phyloP scores from a whole-genome alignment of 768 basidiomycete genomes.

The Hericium erinaceus region DNA sequence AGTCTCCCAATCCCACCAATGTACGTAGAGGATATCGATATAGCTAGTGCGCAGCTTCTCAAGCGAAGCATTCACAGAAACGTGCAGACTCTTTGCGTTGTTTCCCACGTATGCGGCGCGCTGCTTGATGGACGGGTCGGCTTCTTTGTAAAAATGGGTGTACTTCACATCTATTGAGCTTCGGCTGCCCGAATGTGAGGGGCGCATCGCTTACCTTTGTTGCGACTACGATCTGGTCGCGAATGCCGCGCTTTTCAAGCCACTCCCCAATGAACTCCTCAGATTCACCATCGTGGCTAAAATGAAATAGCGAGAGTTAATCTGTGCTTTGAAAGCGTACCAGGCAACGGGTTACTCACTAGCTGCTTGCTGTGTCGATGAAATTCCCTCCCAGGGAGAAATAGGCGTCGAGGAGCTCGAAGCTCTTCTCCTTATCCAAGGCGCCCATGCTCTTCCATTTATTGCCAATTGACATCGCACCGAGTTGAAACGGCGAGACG shows the following conservation, averaged over 20 bases:
- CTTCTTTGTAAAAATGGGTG: constrained; percentile 16
- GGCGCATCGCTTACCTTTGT: constrained; percentile 12
- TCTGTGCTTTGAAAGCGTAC: neutral
- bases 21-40: constrained; percentile 48
- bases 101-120: constrained; percentile 35
- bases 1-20: constrained; percentile 42
- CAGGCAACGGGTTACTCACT: constrained; percentile 12
- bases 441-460: constrained; percentile 27
- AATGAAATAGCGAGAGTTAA: neutral
- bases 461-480: constrained; percentile 30
- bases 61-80: constrained; percentile 28
- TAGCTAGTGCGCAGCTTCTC: constrained; percentile 50
- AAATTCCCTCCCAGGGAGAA: constrained; percentile 27
- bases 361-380: constrained; percentile 28
- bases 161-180: constrained; percentile 14
- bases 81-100: constrained; percentile 24
- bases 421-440: constrained; percentile 27
- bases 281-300: constrained; percentile 17
- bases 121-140: constrained; percentile 15
- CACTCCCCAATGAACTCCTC: constrained; percentile 34
- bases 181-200: no score
- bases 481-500: constrained; percentile 29
- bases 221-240: constrained; percentile 29
- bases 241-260: constrained; percentile 25
- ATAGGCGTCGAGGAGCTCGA: constrained; percentile 31